phyloP scores from a whole-genome alignment of 2,329 filamentous ascomycete species.

The Penicillium sp. region DNA sequence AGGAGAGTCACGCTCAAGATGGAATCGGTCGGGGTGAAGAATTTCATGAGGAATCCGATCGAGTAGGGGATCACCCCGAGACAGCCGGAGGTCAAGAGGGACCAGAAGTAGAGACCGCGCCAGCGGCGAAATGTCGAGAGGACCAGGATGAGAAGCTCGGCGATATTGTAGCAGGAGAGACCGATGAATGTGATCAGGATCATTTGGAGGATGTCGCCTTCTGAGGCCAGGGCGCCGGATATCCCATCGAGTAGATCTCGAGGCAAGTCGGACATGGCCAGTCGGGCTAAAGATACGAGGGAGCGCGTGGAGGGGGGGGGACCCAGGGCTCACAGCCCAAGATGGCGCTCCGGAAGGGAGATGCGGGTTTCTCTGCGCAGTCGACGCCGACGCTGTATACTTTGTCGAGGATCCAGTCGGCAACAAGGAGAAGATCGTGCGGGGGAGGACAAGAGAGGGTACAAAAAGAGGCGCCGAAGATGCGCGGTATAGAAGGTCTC shows the following conservation, averaged over 20 bases:
- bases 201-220: slow-evolving; percentile 18
- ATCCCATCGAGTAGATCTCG: slow-evolving; percentile 27
- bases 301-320: too few species aligned
- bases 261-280: slow-evolving; percentile 13
- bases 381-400: too few species aligned
- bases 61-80: slow-evolving; percentile 35
- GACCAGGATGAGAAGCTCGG: slow-evolving; percentile 38
- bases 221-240: slow-evolving; percentile 23
- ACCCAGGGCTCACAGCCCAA: too few species aligned
- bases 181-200: slow-evolving; percentile 29
- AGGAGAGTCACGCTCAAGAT: slow-evolving; percentile 39
- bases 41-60: slow-evolving; percentile 40
- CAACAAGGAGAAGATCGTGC: too few species aligned
- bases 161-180: slow-evolving; percentile 45
- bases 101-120: slow-evolving; percentile 41
- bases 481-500: too few species aligned
- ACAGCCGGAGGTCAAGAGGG: slow-evolving; percentile 30
- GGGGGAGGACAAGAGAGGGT: neutral
- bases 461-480: neutral
- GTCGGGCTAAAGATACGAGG: neutral
- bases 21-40: slow-evolving; percentile 28
- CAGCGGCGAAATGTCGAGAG: slow-evolving; percentile 36
- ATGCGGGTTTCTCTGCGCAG: too few species aligned
- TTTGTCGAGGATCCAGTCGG: too few species aligned
- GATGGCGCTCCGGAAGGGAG: too few species aligned